Evolutionary conservation across 2,329 filamentous ascomycete genomes (phyloP).

Genomic region (Aspergillus udagawae): DNA sequence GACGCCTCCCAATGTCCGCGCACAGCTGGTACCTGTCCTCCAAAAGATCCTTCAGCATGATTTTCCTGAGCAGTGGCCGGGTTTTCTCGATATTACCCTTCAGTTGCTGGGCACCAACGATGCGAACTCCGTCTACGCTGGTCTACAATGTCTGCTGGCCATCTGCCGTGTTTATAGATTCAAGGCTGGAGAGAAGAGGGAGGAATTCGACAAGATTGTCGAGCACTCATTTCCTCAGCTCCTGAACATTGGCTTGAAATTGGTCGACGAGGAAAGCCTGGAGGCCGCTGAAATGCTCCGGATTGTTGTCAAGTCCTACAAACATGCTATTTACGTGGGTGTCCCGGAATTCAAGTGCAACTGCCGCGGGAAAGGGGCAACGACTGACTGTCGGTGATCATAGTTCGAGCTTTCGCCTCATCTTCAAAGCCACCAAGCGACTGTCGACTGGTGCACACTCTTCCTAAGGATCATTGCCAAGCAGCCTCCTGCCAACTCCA

Average conservation of each 20-base stretch:
- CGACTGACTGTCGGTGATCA: slow-evolving; percentile 27
- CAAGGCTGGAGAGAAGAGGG: slow-evolving; percentile 76
- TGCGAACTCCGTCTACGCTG: slow-evolving; percentile 81
- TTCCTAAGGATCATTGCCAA: slow-evolving; percentile 90
- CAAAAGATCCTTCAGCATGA: slow-evolving; percentile 96
- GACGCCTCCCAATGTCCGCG: slow-evolving; percentile 75
- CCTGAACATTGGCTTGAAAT: slow-evolving; percentile 77
- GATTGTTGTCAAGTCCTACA: slow-evolving; percentile 92
- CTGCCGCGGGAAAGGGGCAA: background rate
- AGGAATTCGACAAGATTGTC: slow-evolving; percentile 92
- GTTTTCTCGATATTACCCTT: slow-evolving; percentile 88
- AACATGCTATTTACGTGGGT: slow-evolving; percentile 93
- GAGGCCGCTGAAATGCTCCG: slow-evolving; percentile 97
- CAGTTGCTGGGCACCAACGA: slow-evolving; percentile 85
- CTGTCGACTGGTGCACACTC: slow-evolving; percentile 93
- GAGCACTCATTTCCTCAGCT: slow-evolving; percentile 85
- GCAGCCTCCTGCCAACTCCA: slow-evolving; percentile 70
- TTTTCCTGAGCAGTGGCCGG: slow-evolving; percentile 90
- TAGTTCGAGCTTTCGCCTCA: slow-evolving; percentile 81
- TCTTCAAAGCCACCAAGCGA: slow-evolving; percentile 74
- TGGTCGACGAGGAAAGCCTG: slow-evolving; percentile 85
- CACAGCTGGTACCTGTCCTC: slow-evolving; percentile 88
- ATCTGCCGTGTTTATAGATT: slow-evolving; percentile 96
- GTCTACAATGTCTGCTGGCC: slow-evolving; percentile 86
- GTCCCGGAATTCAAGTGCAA: background rate